Conservation (phyloP, 1,284 basidiomycete species). For the Moesziomyces globuligerus region DNA sequence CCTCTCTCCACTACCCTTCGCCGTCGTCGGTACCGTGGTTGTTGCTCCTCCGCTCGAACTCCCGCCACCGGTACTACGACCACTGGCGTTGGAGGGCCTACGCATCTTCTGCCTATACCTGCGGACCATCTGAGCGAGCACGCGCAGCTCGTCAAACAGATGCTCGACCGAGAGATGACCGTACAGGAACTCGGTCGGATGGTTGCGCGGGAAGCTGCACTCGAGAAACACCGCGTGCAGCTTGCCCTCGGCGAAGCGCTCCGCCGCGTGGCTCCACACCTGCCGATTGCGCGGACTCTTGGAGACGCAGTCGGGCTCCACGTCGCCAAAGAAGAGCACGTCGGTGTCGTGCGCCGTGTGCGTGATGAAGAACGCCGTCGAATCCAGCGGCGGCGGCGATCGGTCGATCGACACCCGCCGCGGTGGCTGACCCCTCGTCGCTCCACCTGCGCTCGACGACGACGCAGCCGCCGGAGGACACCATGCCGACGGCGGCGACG, state of each 20-base stretch:
- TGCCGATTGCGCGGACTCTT: conserved; percentile 47
- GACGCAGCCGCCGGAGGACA: conserved; percentile 10
- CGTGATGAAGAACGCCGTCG: conserved; percentile 63
- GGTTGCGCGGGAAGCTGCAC: conserved; percentile 57
- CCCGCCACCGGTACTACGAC: conserved; percentile 9
- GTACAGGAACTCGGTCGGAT: conserved; percentile 59
- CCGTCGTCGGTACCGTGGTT: background rate
- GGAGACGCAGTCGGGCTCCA: conserved; percentile 61
- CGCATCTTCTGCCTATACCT: conserved; percentile 30
- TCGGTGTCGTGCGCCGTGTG: conserved; percentile 56
- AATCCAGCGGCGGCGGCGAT: conserved; percentile 52
- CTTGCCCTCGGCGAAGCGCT: conserved; percentile 50
- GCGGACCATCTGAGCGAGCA: conserved; percentile 53
- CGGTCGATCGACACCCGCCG: conserved; percentile 42
- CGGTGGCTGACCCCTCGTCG: conserved; percentile 26
- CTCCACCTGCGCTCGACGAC: conserved; percentile 2
- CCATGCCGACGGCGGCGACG: conserved; percentile 40
- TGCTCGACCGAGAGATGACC: conserved; percentile 59
- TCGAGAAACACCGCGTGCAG: conserved; percentile 61
- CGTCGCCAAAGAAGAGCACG: conserved; percentile 65
- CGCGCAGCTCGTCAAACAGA: conserved; percentile 57
- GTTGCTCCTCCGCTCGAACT: background rate
- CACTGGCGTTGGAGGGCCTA: conserved; percentile 17
- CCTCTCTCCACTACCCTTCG: conserved; percentile 20
- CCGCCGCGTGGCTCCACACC: conserved; percentile 60